Conservation (phyloP, 2,329 filamentous ascomycete species). For the Dichotomopilus funicola region DNA sequence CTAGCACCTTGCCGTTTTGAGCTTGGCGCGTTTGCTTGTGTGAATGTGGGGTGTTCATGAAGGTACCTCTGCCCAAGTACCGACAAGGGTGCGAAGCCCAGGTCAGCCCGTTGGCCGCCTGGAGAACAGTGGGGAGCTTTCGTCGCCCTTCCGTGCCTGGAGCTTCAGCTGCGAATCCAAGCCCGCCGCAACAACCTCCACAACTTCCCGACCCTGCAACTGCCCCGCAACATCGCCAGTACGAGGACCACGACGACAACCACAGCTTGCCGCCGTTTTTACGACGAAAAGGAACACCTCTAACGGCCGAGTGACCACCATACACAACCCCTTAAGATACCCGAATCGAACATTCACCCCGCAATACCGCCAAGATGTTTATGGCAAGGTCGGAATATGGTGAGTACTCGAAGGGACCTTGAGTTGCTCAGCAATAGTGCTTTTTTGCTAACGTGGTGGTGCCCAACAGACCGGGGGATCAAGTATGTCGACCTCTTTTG, state of each 20-base stretch:
- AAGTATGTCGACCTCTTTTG: conserved; percentile 57
- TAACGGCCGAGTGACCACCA: too few species aligned
- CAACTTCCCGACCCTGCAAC: conserved; percentile 5
- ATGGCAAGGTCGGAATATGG: conserved; percentile 99
- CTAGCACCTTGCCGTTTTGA: conserved; percentile 2
- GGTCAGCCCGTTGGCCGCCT: conserved; percentile 21
- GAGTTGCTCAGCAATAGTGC: background rate
- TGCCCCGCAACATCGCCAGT: conserved; percentile 4
- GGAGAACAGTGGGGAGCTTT: conserved; percentile 17
- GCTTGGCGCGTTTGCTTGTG: background rate
- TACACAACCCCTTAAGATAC: background rate
- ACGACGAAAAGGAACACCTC: background rate
- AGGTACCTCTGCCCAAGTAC: conserved; percentile 9
- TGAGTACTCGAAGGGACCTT: conserved; percentile 42
- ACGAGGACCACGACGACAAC: too few species aligned
- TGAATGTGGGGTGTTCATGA: conserved; percentile 2
- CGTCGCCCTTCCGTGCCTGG: conserved; percentile 25
- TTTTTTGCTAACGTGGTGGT: too few species aligned
- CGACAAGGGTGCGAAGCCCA: conserved; percentile 4
- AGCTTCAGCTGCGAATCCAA: conserved; percentile 21
- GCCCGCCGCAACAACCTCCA: conserved; percentile 10
- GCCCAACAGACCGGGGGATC: conserved; percentile 77
- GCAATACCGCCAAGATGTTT: conserved; percentile 72
- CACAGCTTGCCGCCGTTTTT: background rate
- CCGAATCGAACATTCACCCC: conserved; percentile 1